Conservation (phyloP, 1,139 yeast species). For the Keqinozyma sinolaborantium region DNA sequence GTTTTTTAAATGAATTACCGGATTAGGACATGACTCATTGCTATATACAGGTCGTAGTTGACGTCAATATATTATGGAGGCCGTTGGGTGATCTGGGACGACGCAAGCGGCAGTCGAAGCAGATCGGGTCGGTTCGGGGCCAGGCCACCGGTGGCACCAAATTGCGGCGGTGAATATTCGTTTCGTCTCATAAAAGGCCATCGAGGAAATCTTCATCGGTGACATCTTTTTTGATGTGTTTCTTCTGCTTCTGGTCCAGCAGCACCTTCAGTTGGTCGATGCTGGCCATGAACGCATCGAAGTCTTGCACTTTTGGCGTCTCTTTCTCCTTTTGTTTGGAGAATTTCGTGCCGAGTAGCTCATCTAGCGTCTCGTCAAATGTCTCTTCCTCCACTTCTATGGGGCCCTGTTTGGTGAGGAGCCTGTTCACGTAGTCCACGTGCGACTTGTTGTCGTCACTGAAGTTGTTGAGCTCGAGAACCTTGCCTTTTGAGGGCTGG, state of each 20-base stretch:
- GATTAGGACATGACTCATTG: slow-evolving; percentile 24
- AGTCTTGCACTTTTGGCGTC: background rate
- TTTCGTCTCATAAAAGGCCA: slow-evolving; percentile 12
- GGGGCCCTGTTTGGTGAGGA: slow-evolving; percentile 11
- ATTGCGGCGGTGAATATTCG: background rate
- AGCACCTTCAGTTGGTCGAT: background rate
- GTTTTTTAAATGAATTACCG: slow-evolving; percentile 23
- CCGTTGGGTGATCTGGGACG: background rate
- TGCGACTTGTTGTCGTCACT: slow-evolving; percentile 21
- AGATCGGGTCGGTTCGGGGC: too few relatives aligned
- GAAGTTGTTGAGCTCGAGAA: slow-evolving; percentile 38
- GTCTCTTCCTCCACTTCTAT: slow-evolving; percentile 1
- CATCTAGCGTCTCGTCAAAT: slow-evolving; percentile 16
- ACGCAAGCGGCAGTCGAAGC: too few relatives aligned
- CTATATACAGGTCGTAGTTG: background rate
- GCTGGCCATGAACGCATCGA: slow-evolving; percentile 3
- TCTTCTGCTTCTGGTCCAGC: background rate
- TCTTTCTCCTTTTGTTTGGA: slow-evolving; percentile 2
- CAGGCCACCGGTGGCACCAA: too few relatives aligned
- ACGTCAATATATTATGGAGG: background rate
- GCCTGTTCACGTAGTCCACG: slow-evolving; percentile 23
- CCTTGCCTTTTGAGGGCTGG: slow-evolving; percentile 13
- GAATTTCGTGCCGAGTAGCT: slow-evolving; percentile 5
- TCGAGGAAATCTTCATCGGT: slow-evolving; percentile 17
- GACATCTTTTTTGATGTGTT: slow-evolving; percentile 1